Base-by-base conservation (phyloP, 129 eudicot genomes). In the Ambrosia artemisiifolia region DNA sequence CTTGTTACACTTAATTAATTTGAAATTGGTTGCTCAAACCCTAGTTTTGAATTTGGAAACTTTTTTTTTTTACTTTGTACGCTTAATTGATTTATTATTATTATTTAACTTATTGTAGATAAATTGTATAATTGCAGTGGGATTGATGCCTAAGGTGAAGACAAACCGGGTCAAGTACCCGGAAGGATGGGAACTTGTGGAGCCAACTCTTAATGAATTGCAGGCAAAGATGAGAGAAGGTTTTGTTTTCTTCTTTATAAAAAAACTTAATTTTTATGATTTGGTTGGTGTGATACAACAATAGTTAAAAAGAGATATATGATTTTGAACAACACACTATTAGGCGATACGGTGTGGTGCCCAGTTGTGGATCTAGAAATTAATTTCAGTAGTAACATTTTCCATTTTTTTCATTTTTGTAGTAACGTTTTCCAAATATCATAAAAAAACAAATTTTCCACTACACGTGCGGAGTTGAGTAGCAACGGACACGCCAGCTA, bases 141-240 rank as follows among this genome's bases (percentile, higher is more conserved):
- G 56, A 74, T 2, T 79, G 35, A 90, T 90, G 96, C 94, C 94
- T 16, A 90, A 87, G 81, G 91, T 87, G 83, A 87, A 78, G 82
- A 90, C 94, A 7, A 90, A 84, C 63, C 88, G 96, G 6, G 93
- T 87, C 46, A 87, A 87, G 35, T 79, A 83, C 69, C 96, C 96
- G 0, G 94, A 87, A 71, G 96, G 96, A 0, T 90, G 93, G 90
- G 96, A 85, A 77, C 76, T 90, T 78, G 84, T 90, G 19, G 96
- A 89, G 49, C 96, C 92, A 13, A 86, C 96, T 36, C 88, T 89
- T 11, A 80, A 65, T 50, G 92, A 86, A 75, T 80, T 89, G 32
- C 86, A 86, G 63, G 88, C 86, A 12, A 86, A 89, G 64, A 89
- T 89, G 96, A 80, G 96, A 86, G 92, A 86, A 86, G 96, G 93